Conservation (phyloP, 2,329 filamentous ascomycete species). For the Leptographium lundbergii region DNA sequence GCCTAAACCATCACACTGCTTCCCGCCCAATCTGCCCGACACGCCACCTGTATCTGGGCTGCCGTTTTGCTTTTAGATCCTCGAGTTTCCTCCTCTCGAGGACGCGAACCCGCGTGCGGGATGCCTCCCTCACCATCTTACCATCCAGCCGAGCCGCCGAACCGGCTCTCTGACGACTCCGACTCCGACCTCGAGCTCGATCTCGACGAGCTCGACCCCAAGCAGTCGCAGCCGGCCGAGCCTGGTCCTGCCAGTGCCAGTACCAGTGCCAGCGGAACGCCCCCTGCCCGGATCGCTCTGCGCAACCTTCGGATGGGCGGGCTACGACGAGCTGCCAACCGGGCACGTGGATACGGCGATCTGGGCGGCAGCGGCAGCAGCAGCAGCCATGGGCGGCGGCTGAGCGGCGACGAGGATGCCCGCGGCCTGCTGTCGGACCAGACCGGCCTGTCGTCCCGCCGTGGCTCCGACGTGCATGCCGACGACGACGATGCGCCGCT, state of each 20-base stretch:
- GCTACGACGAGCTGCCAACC: constrained; percentile 42
- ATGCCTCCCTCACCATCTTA: not conserved
- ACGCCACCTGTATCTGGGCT: not conserved
- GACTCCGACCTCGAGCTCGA: constrained; percentile 71
- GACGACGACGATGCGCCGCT: constrained; percentile 68
- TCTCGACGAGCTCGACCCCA: constrained; percentile 66
- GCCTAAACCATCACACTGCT: not conserved
- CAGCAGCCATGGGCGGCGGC: constrained; percentile 25
- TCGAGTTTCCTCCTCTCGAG: not conserved
- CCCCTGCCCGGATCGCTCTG: constrained; percentile 53
- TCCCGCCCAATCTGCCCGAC: too few relatives aligned
- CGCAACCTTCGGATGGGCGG: constrained; percentile 57
- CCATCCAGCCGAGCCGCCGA: constrained; percentile 18
- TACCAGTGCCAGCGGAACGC: constrained; percentile 17
- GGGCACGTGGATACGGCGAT: constrained; percentile 45
- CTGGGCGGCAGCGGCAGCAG: constrained; percentile 39
- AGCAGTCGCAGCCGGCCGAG: constrained; percentile 14
- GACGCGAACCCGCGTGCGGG: not conserved
- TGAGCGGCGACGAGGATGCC: constrained; percentile 39
- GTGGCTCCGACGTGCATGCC: constrained; percentile 45
- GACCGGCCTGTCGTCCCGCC: constrained; percentile 29
- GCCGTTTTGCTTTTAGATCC: not conserved
- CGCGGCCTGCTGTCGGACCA: constrained; percentile 20
- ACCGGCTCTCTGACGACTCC: constrained; percentile 51
- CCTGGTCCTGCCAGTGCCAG: constrained; percentile 12